These are phyloP conservation scores for Dactylellina sp. DNA, from an alignment of 2,329 filamentous ascomycete genomes.

Conservation along the genomic window DNA sequence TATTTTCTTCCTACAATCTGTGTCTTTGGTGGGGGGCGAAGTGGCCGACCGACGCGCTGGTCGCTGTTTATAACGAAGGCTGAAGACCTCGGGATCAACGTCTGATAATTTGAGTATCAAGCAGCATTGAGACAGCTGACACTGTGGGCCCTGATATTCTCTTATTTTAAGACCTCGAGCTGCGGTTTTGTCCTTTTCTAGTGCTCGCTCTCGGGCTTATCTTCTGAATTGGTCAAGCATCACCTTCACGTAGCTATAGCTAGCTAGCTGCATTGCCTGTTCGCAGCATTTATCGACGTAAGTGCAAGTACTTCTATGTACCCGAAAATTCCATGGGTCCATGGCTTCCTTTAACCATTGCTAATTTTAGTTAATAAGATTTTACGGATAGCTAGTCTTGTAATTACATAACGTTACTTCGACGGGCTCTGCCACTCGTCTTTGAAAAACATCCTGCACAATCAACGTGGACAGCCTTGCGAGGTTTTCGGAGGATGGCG, in stretches of 20 bases:
- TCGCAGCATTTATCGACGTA: no score
- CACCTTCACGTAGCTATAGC: no score
- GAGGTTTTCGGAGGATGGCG: slow-evolving; percentile 9
- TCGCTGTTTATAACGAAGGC: slow-evolving; percentile 17
- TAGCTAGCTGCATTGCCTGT: no score
- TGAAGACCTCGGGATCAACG: slow-evolving; percentile 14
- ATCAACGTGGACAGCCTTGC: not conserved
- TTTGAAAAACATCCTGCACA: no score
- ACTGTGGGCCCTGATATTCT: not conserved
- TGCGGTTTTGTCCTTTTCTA: not conserved
- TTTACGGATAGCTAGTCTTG: no score
- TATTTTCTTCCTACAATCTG: not conserved
- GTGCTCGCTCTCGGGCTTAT: not conserved
- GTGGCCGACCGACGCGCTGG: slow-evolving; percentile 9
- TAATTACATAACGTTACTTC: no score
- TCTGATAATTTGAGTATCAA: not conserved
- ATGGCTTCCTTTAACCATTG: not conserved
- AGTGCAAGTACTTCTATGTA: no score
- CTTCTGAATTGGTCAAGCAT: not conserved
- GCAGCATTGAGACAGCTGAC: not conserved
- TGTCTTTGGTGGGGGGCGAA: not conserved
- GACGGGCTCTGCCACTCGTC: no score
- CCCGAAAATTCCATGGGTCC: no score
- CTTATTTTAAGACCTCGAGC: not conserved
- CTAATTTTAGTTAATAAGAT: not conserved